Percentiles rank a stretch among this genome's conserved stretches.
Conservation (phyloP, 805 yeast species). For the Hanseniaspora meyeri region DNA sequence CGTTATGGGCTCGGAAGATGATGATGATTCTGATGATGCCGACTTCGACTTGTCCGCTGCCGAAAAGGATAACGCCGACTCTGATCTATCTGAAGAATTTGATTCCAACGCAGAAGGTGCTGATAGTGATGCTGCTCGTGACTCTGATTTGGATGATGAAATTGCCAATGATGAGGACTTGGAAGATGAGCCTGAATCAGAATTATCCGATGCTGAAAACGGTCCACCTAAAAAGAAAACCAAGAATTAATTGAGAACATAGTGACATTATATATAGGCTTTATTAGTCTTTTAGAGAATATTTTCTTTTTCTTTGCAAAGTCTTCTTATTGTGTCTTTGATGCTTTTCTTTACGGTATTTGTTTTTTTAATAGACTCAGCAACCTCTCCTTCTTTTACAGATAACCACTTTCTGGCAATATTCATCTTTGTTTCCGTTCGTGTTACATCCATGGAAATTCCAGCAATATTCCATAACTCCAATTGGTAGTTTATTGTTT, state of each 20-base stretch:
- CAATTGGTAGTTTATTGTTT: background rate
- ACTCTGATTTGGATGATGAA: conserved; percentile 18
- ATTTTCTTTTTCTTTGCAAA: background rate
- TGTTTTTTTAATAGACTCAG: background rate
- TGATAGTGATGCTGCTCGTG: conserved; percentile 25
- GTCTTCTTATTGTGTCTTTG: background rate
- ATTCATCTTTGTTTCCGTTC: background rate
- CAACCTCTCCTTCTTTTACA: background rate
- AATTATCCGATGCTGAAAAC: conserved; percentile 3
- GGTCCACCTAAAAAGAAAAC: conserved; percentile 12
- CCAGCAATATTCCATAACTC: conserved; percentile 7
- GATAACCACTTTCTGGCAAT: conserved; percentile 1
- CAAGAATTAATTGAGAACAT: background rate
- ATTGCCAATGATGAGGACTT: conserved; percentile 11
- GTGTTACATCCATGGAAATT: conserved; percentile 2
- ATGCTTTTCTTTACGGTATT: background rate
- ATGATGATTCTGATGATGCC: conserved; percentile 68
- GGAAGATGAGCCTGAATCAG: conserved; percentile 1
- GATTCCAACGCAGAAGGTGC: conserved; percentile 45
- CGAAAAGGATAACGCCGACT: conserved; percentile 40
- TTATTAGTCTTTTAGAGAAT: background rate
- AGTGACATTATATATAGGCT: background rate
- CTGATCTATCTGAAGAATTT: conserved; percentile 74
- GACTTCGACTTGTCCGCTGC: conserved; percentile 53
- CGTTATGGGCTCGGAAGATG: conserved; percentile 48